Conservation (phyloP, 2,329 filamentous ascomycete species). For the Anisogramma anomala region DNA sequence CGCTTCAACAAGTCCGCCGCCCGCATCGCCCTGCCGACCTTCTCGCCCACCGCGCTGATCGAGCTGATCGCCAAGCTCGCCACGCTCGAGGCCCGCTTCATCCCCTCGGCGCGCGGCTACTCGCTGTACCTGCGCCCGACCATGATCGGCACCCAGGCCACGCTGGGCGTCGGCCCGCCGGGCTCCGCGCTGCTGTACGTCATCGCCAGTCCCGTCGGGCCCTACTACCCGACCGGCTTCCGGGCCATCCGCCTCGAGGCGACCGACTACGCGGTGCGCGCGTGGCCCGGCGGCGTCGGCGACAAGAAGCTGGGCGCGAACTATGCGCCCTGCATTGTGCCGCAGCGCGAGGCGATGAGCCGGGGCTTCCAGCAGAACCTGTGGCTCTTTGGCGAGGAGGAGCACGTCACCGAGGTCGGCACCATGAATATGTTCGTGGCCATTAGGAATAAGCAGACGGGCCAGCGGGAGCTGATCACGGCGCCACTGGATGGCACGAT, state of each 20-base stretch:
- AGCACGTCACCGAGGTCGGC: slow-evolving; percentile 92
- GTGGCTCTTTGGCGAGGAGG: slow-evolving; percentile 92
- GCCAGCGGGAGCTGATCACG: slow-evolving; percentile 86
- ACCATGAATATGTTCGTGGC: slow-evolving; percentile 98
- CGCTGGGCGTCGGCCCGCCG: slow-evolving; percentile 83
- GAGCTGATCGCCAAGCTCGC: slow-evolving; percentile 72
- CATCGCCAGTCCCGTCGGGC: slow-evolving; percentile 91
- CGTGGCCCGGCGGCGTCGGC: slow-evolving; percentile 94
- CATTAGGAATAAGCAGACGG: slow-evolving; percentile 73
- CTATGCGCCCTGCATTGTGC: slow-evolving; percentile 98
- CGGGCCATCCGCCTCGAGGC: slow-evolving; percentile 93
- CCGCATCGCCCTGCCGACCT: slow-evolving; percentile 85
- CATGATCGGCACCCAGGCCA: slow-evolving; percentile 93
- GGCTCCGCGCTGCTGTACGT: slow-evolving; percentile 86
- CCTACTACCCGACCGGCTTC: slow-evolving; percentile 97
- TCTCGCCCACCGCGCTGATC: slow-evolving; percentile 62
- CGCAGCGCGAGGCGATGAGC: slow-evolving; percentile 81
- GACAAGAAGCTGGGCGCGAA: slow-evolving; percentile 98
- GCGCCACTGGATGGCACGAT: slow-evolving; percentile 94
- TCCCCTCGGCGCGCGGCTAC: slow-evolving; percentile 77
- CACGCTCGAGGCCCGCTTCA: slow-evolving; percentile 76
- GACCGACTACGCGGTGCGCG: slow-evolving; percentile 90
- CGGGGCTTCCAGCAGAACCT: slow-evolving; percentile 96
- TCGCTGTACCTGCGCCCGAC: slow-evolving; percentile 92
- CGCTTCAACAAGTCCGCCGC: slow-evolving; percentile 84